Evolutionary conservation across 345 rosid genomes (phyloP), one percentile per base, ranked within the genome.

Genomic region (Streptanthus diversifolius): DNA sequence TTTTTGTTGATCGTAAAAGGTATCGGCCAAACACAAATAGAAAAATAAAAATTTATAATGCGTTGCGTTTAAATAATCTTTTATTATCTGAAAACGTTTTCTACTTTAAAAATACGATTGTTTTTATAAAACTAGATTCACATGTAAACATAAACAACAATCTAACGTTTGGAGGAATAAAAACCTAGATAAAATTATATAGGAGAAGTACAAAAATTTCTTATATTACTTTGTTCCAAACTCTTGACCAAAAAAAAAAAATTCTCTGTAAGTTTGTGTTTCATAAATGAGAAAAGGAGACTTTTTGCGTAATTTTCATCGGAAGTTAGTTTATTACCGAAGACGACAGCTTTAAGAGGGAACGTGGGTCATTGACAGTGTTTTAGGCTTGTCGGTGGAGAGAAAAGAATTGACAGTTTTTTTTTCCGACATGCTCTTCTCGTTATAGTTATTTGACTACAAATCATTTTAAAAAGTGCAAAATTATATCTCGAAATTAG

Each of bases 371-470:
- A 62, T 19, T 61, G 25, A 62, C 58, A 35, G 18, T 75, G 69
- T 51, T 68, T 49, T 60, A 3, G 14, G 56, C 58, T 75, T 75
- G 79, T 75, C 79, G 79, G 79, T 75, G 74, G 74, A 53, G 33
- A 52, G 30, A 11, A 49, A 41, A 32, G 29, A 27, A 15, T 21
- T 25, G 41, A 19, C 33, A 40, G 7, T 47, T 8, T 19, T 51
- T 25, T 52, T 13, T 15, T 25, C 32, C 54, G 13, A 25, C 32
- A 52, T 12, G 3, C 15, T 12, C 44, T 8, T 44, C 0, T 45
- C 24, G 10, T 33, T 21, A 21, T 22, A 14, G 24, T 22, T 22
- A 37, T 9, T 35, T 15, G 48, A 49, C 8, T 43, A 15, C 9
- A 12, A 48, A 32, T 8, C 14, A 39, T 13, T 40, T 7, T 5